These are phyloP conservation scores for Eucalyptus globulus DNA, from an alignment of 345 rosid genomes.

Conservation along the genomic window DNA sequence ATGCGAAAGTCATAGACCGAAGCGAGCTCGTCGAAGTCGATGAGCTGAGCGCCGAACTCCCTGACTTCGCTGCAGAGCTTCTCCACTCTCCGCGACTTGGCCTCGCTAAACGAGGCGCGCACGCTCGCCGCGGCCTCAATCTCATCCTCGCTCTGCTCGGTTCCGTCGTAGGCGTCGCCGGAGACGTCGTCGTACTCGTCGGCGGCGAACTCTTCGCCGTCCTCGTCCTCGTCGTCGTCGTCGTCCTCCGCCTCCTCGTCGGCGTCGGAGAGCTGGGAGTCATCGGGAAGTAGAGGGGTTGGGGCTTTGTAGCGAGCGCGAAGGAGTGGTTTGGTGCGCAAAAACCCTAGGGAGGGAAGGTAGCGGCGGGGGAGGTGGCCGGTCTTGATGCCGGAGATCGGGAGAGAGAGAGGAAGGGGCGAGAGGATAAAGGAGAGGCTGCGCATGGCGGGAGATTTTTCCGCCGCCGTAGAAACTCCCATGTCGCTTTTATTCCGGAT, in stretches of 20 bases:
- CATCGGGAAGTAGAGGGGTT: slow-evolving; percentile 29
- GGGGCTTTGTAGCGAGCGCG: slow-evolving; percentile 23
- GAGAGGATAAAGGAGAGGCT: slow-evolving; percentile 5
- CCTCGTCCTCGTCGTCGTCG: slow-evolving; percentile 11
- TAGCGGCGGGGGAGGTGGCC: background rate
- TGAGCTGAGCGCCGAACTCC: slow-evolving; percentile 62
- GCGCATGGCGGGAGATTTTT: slow-evolving; percentile 48
- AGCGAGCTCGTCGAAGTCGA: slow-evolving; percentile 69
- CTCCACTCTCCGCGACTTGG: slow-evolving; percentile 67
- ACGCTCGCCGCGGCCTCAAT: slow-evolving; percentile 8
- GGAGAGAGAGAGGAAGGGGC: background rate
- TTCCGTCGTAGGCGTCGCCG: slow-evolving; percentile 21
- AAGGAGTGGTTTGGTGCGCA: slow-evolving; percentile 13
- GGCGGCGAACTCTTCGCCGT: slow-evolving; percentile 37
- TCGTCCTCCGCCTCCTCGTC: slow-evolving; percentile 12
- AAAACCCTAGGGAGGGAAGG: slow-evolving; percentile 7
- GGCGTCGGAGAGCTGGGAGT: slow-evolving; percentile 50
- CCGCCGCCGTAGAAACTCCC: background rate
- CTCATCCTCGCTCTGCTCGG: slow-evolving; percentile 38
- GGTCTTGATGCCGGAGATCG: slow-evolving; percentile 8
- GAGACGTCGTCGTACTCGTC: slow-evolving; percentile 44
- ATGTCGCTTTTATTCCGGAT: background rate
- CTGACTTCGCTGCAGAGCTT: slow-evolving; percentile 51
- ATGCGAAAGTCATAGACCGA: slow-evolving; percentile 76
- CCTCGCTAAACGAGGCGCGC: slow-evolving; percentile 20